phyloP scores from a whole-genome alignment of 176 grass and related monocot species.

The Lolium perenne region DNA sequence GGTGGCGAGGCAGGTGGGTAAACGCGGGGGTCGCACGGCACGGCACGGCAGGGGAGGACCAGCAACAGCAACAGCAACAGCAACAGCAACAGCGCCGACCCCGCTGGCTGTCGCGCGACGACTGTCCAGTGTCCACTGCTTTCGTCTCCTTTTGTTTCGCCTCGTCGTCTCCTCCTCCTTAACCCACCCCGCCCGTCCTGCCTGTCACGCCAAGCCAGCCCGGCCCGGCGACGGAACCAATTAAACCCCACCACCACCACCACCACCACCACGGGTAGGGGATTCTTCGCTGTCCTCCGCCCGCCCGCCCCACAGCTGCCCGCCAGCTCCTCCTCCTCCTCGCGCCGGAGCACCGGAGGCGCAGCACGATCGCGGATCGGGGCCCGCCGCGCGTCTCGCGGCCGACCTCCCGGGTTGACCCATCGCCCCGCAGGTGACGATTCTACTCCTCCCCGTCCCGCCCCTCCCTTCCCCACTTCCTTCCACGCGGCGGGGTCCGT shows the following conservation, averaged over 20 bases:
- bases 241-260: conserved; percentile 21
- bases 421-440: conserved; percentile 17
- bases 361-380: neutral
- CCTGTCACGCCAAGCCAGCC: conserved; percentile 23
- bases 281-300: neutral
- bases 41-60: conserved; percentile 28
- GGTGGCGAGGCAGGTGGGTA: neutral
- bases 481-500: neutral
- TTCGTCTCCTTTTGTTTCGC: neutral
- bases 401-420: neutral
- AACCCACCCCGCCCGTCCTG: neutral
- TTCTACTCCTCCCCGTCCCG: neutral
- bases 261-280: neutral
- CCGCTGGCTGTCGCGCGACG: conserved; percentile 20
- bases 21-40: conserved; percentile 24
- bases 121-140: neutral
- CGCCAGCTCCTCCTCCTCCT: neutral
- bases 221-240: neutral
- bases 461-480: neutral
- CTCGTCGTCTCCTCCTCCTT: neutral
- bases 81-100: neutral
- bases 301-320: neutral
- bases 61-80: neutral
- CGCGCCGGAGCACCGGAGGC: neutral
- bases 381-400: neutral